Percentiles rank a stretch among this genome's conserved stretches.
Evolutionary conservation across 352 stramenopile genomes (phyloP).

Genomic region (Pythium sp.): DNA sequence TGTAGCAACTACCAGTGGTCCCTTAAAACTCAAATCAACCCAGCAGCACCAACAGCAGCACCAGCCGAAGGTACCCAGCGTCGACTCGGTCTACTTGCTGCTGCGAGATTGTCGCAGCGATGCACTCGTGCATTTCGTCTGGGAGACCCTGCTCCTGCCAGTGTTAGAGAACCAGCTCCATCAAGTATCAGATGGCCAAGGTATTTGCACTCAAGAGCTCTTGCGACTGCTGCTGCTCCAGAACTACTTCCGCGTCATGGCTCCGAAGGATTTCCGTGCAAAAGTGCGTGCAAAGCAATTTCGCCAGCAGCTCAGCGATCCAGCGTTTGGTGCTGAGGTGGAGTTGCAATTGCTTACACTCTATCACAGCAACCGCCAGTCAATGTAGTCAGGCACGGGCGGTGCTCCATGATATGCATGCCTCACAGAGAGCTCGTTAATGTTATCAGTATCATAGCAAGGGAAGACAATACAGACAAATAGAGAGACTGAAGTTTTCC

Average conservation of each 20-base stretch:
- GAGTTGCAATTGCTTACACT: slow-evolving; percentile 43
- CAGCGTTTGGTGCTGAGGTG: slow-evolving; percentile 28
- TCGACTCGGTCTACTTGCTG: slow-evolving; percentile 28
- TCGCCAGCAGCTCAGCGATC: slow-evolving; percentile 27
- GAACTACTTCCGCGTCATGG: slow-evolving; percentile 28
- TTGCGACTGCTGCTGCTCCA: slow-evolving; percentile 28
- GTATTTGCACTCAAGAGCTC: slow-evolving; percentile 19
- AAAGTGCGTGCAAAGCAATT: slow-evolving; percentile 51
- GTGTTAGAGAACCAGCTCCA: slow-evolving; percentile 20
- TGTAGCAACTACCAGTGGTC: not conserved
- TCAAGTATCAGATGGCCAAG: not conserved
- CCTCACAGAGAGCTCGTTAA: not conserved
- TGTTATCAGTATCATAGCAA: not conserved
- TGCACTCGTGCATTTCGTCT: slow-evolving; percentile 44
- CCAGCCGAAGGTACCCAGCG: slow-evolving; percentile 10
- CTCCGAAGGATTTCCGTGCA: slow-evolving; percentile 54
- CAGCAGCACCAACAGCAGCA: not conserved
- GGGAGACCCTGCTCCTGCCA: slow-evolving; percentile 40
- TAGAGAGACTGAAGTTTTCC: not conserved
- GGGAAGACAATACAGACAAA: not conserved
- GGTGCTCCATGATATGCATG: not conserved
- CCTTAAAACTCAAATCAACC: not conserved
- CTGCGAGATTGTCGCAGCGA: slow-evolving; percentile 43
- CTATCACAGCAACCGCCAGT: slow-evolving; percentile 28
- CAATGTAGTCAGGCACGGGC: not conserved